phyloP scores from a whole-genome alignment of 2,329 filamentous ascomycete species.

The Fusarium poae region DNA sequence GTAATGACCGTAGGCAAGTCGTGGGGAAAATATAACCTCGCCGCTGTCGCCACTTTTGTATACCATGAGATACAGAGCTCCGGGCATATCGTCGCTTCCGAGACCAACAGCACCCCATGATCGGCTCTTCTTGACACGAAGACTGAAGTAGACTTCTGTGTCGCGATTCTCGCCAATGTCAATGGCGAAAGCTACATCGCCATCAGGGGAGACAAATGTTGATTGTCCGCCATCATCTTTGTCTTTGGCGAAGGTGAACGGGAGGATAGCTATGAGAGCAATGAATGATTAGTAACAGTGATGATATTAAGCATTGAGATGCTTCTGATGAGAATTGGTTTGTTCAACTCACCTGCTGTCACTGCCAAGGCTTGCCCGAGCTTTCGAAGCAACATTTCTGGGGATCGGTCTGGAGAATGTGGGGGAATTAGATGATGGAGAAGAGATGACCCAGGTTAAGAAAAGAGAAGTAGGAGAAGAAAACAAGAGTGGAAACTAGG shows the following conservation, averaged over 20 bases:
- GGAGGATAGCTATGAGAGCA: conserved; percentile 42
- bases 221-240: conserved; percentile 54
- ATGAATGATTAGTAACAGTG: conserved; percentile 3
- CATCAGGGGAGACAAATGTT: conserved; percentile 60
- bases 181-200: conserved; percentile 63
- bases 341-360: conserved; percentile 46
- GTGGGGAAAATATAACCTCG: conserved; percentile 69
- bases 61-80: conserved; percentile 67
- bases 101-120: conserved; percentile 69
- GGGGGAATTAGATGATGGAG: conserved; percentile 16
- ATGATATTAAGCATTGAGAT: neutral
- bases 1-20: conserved; percentile 62
- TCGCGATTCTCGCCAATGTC: conserved; percentile 62
- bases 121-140: conserved; percentile 60
- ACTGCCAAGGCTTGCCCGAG: conserved; percentile 50
- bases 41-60: conserved; percentile 62
- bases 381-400: conserved; percentile 50
- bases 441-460: conserved; percentile 1
- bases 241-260: conserved; percentile 45
- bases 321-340: too few species aligned
- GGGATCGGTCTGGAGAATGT: conserved; percentile 21
- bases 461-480: conserved; percentile 1
- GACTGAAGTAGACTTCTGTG: conserved; percentile 66
- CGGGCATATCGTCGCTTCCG: conserved; percentile 64
- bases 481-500: neutral